Base-by-base conservation (phyloP, 805 yeast species). In the Schwanniomyces occidentalis region DNA sequence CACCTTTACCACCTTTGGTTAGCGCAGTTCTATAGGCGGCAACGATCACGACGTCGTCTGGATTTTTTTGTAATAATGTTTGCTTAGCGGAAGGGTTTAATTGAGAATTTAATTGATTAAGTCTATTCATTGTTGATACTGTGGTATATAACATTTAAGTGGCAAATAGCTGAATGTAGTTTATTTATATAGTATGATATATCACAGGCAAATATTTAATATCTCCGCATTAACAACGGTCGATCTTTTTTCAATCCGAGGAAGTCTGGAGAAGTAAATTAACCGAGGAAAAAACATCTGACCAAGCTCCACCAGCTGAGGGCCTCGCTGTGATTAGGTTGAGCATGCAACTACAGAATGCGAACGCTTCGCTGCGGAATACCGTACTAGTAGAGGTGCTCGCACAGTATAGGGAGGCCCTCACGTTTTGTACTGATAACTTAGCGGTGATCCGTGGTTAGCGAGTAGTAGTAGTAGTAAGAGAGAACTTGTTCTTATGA, bases 1-100 rank as follows among this genome's bases (percentile, higher is more conserved):
- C 69, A 32, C 98, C 98, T 58, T 79, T 82, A 32, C 91, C 88
- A 24, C 93, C 96, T 62, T 79, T 86, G 32, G 95, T 79, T 42
- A 87, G 71, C 19, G 98, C 91, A 3, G 97, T 86, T 67, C 98
- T 79, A 71, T 85, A 82, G 21, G 97, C 96, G 31, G 80, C 82
- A 23, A 88, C 89, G 38, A 91, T 80, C 27, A 91, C 97, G 24
- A 91, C 95, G 60, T 91, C 98, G 47, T 86, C 87, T 4, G 91
- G 82, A 61, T 76, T 73, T 63, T 85, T 82, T 42, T 74, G 69
- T 37, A 61, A 51, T 35, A 76, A 46, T 38, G 69, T 48, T 49
- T 66, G 69, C 44, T 64, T 67, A 27, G 71, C 49, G 27, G 63
- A 60, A 27, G 70, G 70, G 37, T 47, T 56, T 47, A 68, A 57